These are phyloP conservation scores for Dianthus caryophyllus DNA, from an alignment of 148 eudicot genomes.

Conservation along the genomic window DNA sequence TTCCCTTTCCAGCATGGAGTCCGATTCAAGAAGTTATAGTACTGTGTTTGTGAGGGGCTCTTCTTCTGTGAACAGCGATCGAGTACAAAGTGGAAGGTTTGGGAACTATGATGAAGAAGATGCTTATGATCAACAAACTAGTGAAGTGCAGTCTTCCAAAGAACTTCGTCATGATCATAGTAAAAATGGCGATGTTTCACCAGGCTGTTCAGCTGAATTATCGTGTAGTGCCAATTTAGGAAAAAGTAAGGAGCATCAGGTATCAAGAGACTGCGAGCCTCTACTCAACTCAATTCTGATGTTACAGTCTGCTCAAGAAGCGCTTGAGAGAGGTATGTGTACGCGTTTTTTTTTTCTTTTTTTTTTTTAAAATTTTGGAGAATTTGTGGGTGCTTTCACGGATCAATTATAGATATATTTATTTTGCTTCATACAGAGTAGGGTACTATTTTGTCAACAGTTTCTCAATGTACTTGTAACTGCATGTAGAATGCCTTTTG, in stretches of 20 bases:
- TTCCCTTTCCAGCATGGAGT: slow-evolving; percentile 71
- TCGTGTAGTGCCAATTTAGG: slow-evolving; percentile 34
- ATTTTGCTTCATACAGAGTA: not conserved
- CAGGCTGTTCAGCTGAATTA: slow-evolving; percentile 32
- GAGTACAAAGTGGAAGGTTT: slow-evolving; percentile 35
- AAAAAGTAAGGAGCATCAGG: slow-evolving; percentile 32
- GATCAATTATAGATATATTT: not conserved
- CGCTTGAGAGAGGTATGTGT: slow-evolving; percentile 70
- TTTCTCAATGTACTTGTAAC: not conserved
- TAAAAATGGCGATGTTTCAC: slow-evolving; percentile 26
- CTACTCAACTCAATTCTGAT: slow-evolving; percentile 46
- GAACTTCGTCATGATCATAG: slow-evolving; percentile 26
- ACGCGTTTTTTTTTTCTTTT: no score
- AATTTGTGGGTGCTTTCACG: not conserved
- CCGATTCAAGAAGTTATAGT: slow-evolving; percentile 69
- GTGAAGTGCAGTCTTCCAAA: slow-evolving; percentile 30
- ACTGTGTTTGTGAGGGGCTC: slow-evolving; percentile 56
- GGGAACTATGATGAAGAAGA: slow-evolving; percentile 35
- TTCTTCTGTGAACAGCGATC: slow-evolving; percentile 38
- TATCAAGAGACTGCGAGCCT: slow-evolving; percentile 46
- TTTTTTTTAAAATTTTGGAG: not conserved
- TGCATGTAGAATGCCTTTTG: not conserved
- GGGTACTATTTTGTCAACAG: not conserved
- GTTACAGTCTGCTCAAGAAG: slow-evolving; percentile 73
- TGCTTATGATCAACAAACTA: slow-evolving; percentile 33